Evolutionary conservation across 441 rosid genomes (phyloP).

Genomic region (Gossypium gossypioides): DNA sequence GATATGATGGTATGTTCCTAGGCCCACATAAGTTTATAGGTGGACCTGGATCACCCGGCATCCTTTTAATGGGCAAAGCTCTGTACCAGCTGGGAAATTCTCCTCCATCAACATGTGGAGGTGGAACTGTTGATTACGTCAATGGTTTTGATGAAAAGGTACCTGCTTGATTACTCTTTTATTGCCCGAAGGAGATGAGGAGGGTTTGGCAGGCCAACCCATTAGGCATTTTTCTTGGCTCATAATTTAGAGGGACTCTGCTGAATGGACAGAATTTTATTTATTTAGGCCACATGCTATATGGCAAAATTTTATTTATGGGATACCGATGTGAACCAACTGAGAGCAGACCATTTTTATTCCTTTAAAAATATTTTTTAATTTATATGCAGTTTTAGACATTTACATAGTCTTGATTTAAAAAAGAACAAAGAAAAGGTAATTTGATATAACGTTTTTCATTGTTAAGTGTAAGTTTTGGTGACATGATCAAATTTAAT

Average conservation of each 20-base stretch:
- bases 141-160: slow-evolving; percentile 47
- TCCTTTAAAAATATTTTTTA: not conserved
- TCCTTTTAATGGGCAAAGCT: slow-evolving; percentile 40
- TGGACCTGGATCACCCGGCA: slow-evolving; percentile 55
- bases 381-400: not conserved
- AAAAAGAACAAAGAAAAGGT: not conserved
- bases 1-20: slow-evolving; percentile 50
- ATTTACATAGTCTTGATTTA: too few relatives aligned
- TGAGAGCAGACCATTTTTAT: too few relatives aligned
- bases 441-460: too few relatives aligned
- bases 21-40: slow-evolving; percentile 59
- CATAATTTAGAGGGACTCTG: too few relatives aligned
- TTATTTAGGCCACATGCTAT: too few relatives aligned
- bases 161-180: not conserved
- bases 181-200: not conserved
- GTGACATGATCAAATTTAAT: too few relatives aligned
- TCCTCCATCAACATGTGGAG: slow-evolving; percentile 60
- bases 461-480: too few relatives aligned
- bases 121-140: slow-evolving; percentile 53
- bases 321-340: too few relatives aligned
- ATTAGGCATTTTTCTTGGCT: too few relatives aligned
- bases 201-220: too few relatives aligned
- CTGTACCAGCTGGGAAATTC: slow-evolving; percentile 35
- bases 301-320: too few relatives aligned
- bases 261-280: too few relatives aligned